Evolutionary conservation across 2,329 filamentous ascomycete species (phyloP), one percentile per base, ranked within the genome.

Genomic region (Teratosphaeria nubilosa): DNA sequence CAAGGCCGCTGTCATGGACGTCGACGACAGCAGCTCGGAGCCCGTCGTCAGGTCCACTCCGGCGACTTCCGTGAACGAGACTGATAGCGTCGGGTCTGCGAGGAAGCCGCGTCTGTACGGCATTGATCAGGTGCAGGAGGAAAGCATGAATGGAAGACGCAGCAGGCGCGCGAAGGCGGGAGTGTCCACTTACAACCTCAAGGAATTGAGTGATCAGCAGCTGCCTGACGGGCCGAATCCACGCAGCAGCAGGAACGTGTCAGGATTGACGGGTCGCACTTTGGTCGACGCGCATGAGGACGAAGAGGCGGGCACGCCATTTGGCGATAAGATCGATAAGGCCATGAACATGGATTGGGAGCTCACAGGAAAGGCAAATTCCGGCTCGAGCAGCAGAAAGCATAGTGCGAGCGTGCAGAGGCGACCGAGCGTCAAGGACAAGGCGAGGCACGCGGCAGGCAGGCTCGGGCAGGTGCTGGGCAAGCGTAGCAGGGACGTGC

Each of bases 61-160:
- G 53, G 83, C 84, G 25, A 88, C 85, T 54, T 87, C 83, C 64
- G 75, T 85, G 64, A 82, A 80, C 67, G 85, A 87, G 70, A 79
- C 76, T 65, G 78, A 77, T 60, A 86, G 84, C 73, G 75, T 84
- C 48, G 71, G 76, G 48, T 77, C 73, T 10, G 54, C 58, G 20
- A 60, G 63, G 25, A 62, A 63, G 62, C 66, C 59, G 68, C 73
- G 24, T 51, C 60, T 27, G 58, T 66, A 48, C 65, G 69, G 58
- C 53, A 62, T 27, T 62, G 54, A 58, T 24, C 62, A 63, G 31
- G 64, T 25, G 13, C 25, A 30, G 14, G 22, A 30, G 25, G 25
- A 53, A 16, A 53, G 25, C 34, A 59, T 63, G 41, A 60, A 48
- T 51, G 60, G 34, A 51, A 63, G 68, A 56, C 81, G 83, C 58